Evolutionary conservation across 371 early-diverging fungal species (phyloP).

Genomic region (Syncephalis fuscata): DNA sequence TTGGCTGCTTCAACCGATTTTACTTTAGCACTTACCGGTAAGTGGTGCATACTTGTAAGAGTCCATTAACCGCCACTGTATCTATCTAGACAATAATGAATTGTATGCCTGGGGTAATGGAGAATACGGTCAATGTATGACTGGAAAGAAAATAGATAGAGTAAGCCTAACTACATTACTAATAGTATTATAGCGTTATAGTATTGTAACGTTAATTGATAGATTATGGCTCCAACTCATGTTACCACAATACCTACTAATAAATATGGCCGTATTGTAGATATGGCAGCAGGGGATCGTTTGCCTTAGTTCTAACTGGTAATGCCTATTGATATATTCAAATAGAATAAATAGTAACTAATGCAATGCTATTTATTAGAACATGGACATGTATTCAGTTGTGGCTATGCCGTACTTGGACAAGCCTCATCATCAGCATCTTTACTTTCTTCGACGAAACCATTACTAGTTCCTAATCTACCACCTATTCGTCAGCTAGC

Average conservation of each 20-base stretch:
- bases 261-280: constrained; percentile 15
- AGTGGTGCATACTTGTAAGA: no score
- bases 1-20: constrained; percentile 53
- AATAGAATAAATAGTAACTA: neutral
- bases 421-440: constrained; percentile 10
- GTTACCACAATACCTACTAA: constrained; percentile 31
- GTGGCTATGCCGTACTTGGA: constrained; percentile 61
- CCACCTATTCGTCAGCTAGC: constrained; percentile 17
- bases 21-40: constrained; percentile 33
- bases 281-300: constrained; percentile 62
- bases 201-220: neutral
- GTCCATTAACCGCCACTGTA: no score
- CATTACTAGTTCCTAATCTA: constrained; percentile 16
- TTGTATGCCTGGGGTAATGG: constrained; percentile 71
- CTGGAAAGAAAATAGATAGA: constrained; percentile 45
- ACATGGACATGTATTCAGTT: constrained; percentile 38
- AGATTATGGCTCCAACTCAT: no score
- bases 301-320: constrained; percentile 38
- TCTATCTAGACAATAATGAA: constrained; percentile 23
- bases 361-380: constrained; percentile 5
- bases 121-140: constrained; percentile 67
- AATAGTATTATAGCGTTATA: neutral
- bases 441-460: constrained; percentile 13
- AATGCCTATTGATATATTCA: neutral
- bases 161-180: no score